These are phyloP conservation scores for Rhizophora apiculata DNA, from an alignment of 345 rosid species.

Conservation along the genomic window DNA sequence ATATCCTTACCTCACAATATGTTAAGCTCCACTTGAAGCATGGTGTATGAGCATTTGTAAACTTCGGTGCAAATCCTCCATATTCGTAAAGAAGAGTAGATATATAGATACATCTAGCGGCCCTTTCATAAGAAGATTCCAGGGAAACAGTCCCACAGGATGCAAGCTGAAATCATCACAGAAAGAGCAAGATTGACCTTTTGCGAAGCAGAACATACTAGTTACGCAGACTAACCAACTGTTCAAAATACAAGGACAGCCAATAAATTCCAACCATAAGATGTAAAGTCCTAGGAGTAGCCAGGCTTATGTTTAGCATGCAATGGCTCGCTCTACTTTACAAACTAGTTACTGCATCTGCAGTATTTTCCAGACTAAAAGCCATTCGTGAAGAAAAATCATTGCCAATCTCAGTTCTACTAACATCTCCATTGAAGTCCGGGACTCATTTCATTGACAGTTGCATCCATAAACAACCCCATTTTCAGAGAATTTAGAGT, in stretches of 20 bases:
- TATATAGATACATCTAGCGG: conserved; percentile 42
- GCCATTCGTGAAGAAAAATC: no score
- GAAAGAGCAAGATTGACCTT: background rate
- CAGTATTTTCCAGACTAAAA: no score
- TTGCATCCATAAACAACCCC: no score
- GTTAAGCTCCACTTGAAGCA: conserved; percentile 45
- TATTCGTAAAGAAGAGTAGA: conserved; percentile 52
- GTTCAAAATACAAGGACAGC: no score
- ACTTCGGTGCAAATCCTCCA: conserved; percentile 32
- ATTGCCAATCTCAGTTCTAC: no score
- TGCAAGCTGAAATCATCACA: conserved; percentile 32
- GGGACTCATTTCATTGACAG: no score
- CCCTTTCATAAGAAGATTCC: conserved; percentile 56
- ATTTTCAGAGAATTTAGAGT: no score
- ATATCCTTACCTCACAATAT: conserved; percentile 43
- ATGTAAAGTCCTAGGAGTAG: no score
- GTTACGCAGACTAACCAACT: background rate
- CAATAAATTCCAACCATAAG: no score
- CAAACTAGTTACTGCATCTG: no score
- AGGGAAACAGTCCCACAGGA: conserved; percentile 48
- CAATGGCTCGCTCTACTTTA: no score
- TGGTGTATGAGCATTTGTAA: conserved; percentile 18
- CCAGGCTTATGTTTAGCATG: no score
- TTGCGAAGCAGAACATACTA: background rate
- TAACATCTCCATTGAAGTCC: background rate